These are phyloP conservation scores for Russula olivacea DNA, from an alignment of 768 basidiomycete genomes.

Conservation along the genomic window DNA sequence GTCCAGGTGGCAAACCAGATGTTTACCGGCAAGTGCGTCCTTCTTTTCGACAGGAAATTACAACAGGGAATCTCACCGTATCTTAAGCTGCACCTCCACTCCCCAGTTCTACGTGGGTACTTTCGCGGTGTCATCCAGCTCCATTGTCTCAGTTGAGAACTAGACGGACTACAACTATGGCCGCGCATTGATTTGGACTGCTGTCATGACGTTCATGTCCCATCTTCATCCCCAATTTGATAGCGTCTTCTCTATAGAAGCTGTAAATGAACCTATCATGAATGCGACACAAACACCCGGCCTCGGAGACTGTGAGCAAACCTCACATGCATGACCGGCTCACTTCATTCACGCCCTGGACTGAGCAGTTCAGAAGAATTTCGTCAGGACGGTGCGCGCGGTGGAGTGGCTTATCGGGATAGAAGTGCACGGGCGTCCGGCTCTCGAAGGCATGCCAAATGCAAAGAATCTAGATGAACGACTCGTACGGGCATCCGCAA, in stretches of 20 bases:
- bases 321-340: neutral
- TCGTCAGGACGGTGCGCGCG: conserved; percentile 6
- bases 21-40: conserved; percentile 61
- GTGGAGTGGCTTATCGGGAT: conserved; percentile 19
- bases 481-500: neutral
- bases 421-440: neutral
- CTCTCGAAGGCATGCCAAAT: neutral
- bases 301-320: conserved; percentile 57
- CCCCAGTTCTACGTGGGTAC: conserved; percentile 66
- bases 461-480: neutral
- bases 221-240: conserved; percentile 64
- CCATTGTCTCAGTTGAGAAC: conserved; percentile 8
- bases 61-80: neutral
- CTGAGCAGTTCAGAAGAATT: conserved; percentile 7
- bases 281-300: conserved; percentile 60
- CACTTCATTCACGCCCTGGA: neutral
- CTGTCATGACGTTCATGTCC: conserved; percentile 67
- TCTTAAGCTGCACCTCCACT: conserved; percentile 53
- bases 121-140: neutral
- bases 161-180: conserved; percentile 69
- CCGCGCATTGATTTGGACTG: conserved; percentile 75
- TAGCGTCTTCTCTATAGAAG: conserved; percentile 65
- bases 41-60: neutral
- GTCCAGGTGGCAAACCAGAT: conserved; percentile 53
- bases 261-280: conserved; percentile 75